Base-by-base conservation (phyloP, 495 filamentous ascomycete species). In the Achaetomiella virescens region DNA sequence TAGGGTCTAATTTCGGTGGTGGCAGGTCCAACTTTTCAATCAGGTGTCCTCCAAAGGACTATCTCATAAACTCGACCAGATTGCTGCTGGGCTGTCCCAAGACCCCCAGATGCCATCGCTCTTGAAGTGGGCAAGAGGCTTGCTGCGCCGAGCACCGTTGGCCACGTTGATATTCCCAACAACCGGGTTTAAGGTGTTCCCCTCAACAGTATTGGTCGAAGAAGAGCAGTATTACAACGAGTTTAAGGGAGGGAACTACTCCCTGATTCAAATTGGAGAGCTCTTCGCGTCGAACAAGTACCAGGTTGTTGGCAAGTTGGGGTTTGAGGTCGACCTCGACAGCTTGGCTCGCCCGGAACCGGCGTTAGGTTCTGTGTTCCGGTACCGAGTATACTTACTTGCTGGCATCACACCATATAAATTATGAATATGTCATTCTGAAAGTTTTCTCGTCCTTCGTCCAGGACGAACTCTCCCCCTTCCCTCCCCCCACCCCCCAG, bases 271-370 rank as follows among this genome's bases (percentile, higher is more conserved):
- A 46, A 76, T 81, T 50, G 77, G 77, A 25, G 75, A 82, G 53
- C 64, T 79, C 14, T 67, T 75, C 48, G 48, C 70, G 35, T 64
- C 67, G 45, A 70, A 70, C 46, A 71, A 69, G 35, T 83, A 82
- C 54, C 66, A 78, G 55, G 66, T 81, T 36, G 54, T 77, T 5
- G 72, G 71, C 6, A 83, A 83, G 62, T 70, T 82, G 35, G 80
- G 81, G 15, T 82, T 72, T 55, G 79, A 80, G 37, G n/a, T 57
- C 75, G 8, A 73, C 69, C 43, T 83, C 80, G 24, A 83, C 79
- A 6, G 75, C 71, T 9, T 83, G 78, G 79, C 72, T 84, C 12
- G 75, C 74, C 48, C 70, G 72, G 25, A 78, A 81, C 71, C 67
- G 82, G 47, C 62, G 68, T 73, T 73, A 68, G 27, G n/a, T n/a